Base-by-base conservation (phyloP, 495 filamentous ascomycete species). In the Parachaetomium inaequale region DNA sequence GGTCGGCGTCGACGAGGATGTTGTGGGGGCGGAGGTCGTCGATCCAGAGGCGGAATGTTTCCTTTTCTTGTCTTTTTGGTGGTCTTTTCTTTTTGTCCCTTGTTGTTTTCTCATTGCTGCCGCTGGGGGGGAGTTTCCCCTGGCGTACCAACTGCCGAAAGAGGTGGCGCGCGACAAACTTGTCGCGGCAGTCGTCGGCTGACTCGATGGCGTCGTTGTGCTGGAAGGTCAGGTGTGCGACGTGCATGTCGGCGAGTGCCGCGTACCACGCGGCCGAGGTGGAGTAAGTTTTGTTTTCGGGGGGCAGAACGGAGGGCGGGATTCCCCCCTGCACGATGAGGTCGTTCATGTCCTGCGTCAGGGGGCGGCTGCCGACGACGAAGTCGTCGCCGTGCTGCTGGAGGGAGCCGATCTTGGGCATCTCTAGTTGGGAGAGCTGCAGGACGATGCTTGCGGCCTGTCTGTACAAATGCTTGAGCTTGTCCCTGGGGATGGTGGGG, bases 261-360 rank as follows among this genome's bases (percentile, higher is more conserved):
- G 68, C 62, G 60, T 79, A 78, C 66, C 76, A 79, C 26, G 74
- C 75, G 40, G 68, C 63, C 0, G 76, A 69, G 59, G 64, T 78
- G 10, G 36, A 40, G 45, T 63, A 73, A 17, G 67, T 71, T 32
- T 51, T n/a, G 26, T 31, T 17, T 43, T 55, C 32, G 1, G 63
- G 58, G 0, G 70, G 67, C 46, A 73, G 63, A 4, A 66, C 31
- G 7, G 66, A 53, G 0, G 29, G 58, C 17, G 70, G 65, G 42
- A 72, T 61, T 4, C 67, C 65, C 2, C 63, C 68, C 45, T 66
- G 55, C 29, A 64, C 55, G 19, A 68, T 7, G 50, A 72, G 43
- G 43, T 58, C 57, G 68, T 67, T 70, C 63, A 74, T 70, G 36
- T 71, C 67, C 57, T 68, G 61, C n/a, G 66, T 66, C 10, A 73